Evolutionary conservation across 176 grass and related monocot species (phyloP), one percentile per base, ranked within the genome.

Genomic region (Panicum miliaceum): DNA sequence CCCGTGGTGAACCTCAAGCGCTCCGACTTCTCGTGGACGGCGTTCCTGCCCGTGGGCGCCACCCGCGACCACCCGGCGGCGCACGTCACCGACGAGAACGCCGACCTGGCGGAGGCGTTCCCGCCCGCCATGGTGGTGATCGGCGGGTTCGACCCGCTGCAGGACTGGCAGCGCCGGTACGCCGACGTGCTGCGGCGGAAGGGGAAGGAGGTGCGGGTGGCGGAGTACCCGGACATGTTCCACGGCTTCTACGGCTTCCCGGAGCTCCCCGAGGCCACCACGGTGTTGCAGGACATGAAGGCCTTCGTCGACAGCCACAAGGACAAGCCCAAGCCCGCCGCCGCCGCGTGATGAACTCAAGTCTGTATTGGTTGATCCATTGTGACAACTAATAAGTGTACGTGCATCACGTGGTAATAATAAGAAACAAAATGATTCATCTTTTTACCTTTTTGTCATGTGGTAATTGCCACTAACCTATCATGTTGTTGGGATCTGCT

Each of bases 61-160:
- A 73, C 71, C 4, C 45, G 71, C 0, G 71, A 73, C 71, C 71
- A 73, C 71, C 71, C 71, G 14, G 71, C 71, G 26, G 71, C 71
- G 26, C 71, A 73, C 71, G 46, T 73, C 71, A 73, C 71, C 15
- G 71, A 73, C 46, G 71, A 73, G 26, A 73, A 73, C 71, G 71
- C 71, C 16, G 71, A 73, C 46, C 71, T 73, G 7, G 71, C 46
- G 15, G 46, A 73, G 3, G 15, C 6, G 23, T 73, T 73, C 46
- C 71, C 71, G 46, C 46, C 71, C 3, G 8, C 71, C 15, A 52
- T 73, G 46, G 46, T 73, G 46, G 29, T 73, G 1, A 7, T 73
- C 25, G 71, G 71, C 0, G 71, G 4, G 46, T 35, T 73, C 7
- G 71, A 73, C 46, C 71, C 71, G 71, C 71, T 73, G 26, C 3